phyloP scores from a whole-genome alignment of 139 green algal genomes.

The Protoeuglena noctilucae region DNA sequence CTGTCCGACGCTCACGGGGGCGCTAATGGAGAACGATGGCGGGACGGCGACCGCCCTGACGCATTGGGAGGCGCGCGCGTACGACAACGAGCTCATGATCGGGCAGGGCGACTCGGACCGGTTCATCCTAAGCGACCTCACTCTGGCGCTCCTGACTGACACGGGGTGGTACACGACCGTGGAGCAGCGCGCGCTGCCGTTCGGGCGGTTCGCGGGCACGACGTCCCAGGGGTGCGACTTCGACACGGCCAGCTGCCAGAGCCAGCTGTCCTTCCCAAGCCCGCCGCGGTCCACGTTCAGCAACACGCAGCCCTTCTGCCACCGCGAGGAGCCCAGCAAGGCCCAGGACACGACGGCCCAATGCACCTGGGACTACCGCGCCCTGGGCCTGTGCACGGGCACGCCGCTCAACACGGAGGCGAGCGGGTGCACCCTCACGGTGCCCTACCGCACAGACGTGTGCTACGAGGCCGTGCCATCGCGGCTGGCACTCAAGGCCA shows the following conservation, averaged over 20 bases:
- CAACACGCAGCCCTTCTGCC: not conserved
- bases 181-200: not conserved
- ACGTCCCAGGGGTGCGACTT: no score
- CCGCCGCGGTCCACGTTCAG: not conserved
- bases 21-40: conserved; percentile 1
- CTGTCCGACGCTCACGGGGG: not conserved
- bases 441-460: no score
- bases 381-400: no score
- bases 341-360: not conserved
- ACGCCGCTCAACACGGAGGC: no score
- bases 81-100: conserved; percentile 5
- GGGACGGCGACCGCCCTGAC: not conserved
- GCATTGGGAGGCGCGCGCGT: not conserved
- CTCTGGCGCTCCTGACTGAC: conserved; percentile 1
- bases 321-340: not conserved
- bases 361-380: no score
- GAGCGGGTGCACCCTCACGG: no score
- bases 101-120: not conserved
- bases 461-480: no score
- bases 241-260: no score
- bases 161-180: conserved; percentile 1
- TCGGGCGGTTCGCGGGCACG: no score
- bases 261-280: not conserved
- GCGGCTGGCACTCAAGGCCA: no score
- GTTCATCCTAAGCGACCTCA: not conserved